phyloP scores from a whole-genome alignment of 2,329 filamentous ascomycete genomes.

The Botrytis elliptica region DNA sequence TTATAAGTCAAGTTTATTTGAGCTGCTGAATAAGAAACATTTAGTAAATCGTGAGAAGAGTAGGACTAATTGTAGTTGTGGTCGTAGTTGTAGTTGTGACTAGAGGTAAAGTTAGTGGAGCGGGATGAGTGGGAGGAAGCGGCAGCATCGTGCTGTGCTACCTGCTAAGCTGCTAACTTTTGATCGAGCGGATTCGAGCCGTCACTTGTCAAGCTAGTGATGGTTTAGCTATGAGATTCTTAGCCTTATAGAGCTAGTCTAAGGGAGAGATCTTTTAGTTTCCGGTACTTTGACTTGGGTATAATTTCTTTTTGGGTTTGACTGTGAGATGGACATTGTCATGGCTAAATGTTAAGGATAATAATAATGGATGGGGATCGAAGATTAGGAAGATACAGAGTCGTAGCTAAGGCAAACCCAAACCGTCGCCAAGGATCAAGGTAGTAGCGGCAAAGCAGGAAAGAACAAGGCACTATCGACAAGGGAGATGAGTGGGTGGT shows the following conservation, averaged over 20 bases:
- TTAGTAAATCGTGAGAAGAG: not conserved
- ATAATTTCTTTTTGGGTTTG: slow-evolving; percentile 4
- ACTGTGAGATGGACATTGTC: not conserved
- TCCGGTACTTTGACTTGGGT: not conserved
- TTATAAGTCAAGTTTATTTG: not conserved
- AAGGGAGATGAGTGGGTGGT: not conserved
- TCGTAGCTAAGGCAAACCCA: slow-evolving; percentile 12
- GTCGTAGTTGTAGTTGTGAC: not conserved
- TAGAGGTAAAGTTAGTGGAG: slow-evolving; percentile 1
- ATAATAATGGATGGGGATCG: not conserved
- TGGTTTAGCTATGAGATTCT: not conserved
- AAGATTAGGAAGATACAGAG: not conserved
- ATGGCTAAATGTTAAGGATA: not conserved
- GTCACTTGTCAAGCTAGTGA: not conserved
- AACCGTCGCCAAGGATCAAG: slow-evolving; percentile 8
- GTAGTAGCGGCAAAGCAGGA: slow-evolving; percentile 10
- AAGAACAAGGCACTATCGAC: not conserved
- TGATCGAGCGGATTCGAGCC: slow-evolving; percentile 14
- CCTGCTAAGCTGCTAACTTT: not conserved
- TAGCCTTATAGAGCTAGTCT: slow-evolving; percentile 9
- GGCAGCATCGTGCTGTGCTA: slow-evolving; percentile 13
- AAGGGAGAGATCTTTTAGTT: slow-evolving; percentile 1
- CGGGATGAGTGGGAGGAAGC: slow-evolving; percentile 10
- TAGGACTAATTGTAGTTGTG: not conserved
- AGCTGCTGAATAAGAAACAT: not conserved